Base-by-base conservation (phyloP, 176 grass and related monocot species). In the Musa schizocarpa region DNA sequence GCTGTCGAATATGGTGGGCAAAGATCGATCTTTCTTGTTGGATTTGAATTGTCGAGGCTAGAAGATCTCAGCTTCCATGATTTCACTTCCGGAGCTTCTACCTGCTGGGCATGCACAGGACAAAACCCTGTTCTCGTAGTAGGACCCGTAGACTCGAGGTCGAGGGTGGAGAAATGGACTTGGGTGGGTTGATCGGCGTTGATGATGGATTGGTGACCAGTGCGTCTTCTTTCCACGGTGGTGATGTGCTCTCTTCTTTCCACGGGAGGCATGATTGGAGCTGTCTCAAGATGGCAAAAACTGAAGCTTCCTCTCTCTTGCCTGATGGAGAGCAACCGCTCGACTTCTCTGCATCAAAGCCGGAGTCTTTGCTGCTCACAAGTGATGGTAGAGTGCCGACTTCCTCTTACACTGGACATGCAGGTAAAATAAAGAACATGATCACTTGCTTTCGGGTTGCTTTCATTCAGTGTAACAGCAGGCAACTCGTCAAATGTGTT, bases 271-370 rank as follows among this genome's bases (percentile, higher is more conserved):
- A n/a, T 53, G 70, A 72, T 54, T 54, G 70, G 70, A 53, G 70
- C 25, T 23, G 22, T 24, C 34, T 25, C 70, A 72, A 72, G 51
- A 24, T 72, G 70, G 70, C 70, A 10, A 72, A 53, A 11, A 72
- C 43, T 54, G 70, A 72, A 53, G 70, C 50, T 53, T 16, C 70
- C 53, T 50, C 69, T 8, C 50, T 34, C 1, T 53, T 72, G 21
- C 70, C 70, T 53, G 17, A 53, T 24, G 2, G 21, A 16, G 10
- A 72, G 70, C 70, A 72, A 24, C 23, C 25, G 50, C 70, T 72
- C 19, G 21, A 50, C 50, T 72, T 72, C 70, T 54, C 50, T 53
- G 19, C 70, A 24, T 72, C 21, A 20, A 53, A 24, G 3, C 9
- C 67, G 1, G 67, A 50, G 13, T 13, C 67, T 19, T 69, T 50